Base-by-base conservation (phyloP, 345 rosid species). In the Microcos paniculata region DNA sequence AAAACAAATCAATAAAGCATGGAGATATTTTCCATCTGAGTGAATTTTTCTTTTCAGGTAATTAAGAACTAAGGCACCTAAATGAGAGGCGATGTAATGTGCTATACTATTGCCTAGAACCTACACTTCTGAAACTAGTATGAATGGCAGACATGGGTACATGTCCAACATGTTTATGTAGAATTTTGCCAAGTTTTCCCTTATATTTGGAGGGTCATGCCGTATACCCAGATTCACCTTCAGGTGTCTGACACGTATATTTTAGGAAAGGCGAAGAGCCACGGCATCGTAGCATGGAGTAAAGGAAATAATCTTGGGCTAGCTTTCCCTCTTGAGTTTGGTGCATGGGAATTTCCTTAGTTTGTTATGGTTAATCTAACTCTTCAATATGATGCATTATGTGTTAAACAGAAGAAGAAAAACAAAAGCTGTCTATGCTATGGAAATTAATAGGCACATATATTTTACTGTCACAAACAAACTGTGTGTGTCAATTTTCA, bases 401-500 rank as follows among this genome's bases (percentile, higher is more conserved):
- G 40, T 68, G 26, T 43, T 52, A 49, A 49, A 48, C 18, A 45
- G 59, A 21, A 64, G 7, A 55, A 55, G 26, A n/a, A 65, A 66
- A 66, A 42, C 45, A n/a, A 52, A 52, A 52, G 3, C n/a, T 21
- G 13, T 19, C 46, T n/a, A 52, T 52, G 73, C 62, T 70, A 13
- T 70, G 57, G 48, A 68, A 46, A 68, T 26, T 48, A 4, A n/a
- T 26, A 19, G 57, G 24, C 16, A 35, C 40, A 48, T 46, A 30
- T 51, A 11, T 19, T 69, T 11, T 46, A 8, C 42, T 5, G 43
- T 49, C 58, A 69, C 16, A 28, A 49, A 30, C 49, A 30, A 69
- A 69, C 58, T 49, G 0, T 12, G 6, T 75, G 23, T 46, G 13
- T 18, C 24, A 35, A 74, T 56, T 79, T 82, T 61, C 82, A 90